Base-by-base conservation (phyloP, 257 asterid genomes). In the Dorcoceras hygrometricum region DNA sequence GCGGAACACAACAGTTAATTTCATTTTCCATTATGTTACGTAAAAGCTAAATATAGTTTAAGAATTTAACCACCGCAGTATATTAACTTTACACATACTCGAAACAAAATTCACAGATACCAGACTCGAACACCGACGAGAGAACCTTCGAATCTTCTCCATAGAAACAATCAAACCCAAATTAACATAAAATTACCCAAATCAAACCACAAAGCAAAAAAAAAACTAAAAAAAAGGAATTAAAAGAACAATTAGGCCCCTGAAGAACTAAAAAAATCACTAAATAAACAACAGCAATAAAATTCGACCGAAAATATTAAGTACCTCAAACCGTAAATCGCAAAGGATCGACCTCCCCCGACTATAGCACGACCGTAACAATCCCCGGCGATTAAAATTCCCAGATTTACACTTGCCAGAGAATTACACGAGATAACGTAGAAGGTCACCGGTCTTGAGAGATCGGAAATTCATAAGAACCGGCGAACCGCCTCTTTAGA, bases 261-360 rank as follows among this genome's bases (percentile, higher is more conserved):
- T 22, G 22, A 32, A 65, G 26, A 46, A 46, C 22, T 24, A 29
- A 20, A 31, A 18, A 62, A 57, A 58, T 10, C 39, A 64, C 8
- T 22, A 10, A 29, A 71, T 24, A 46, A 1, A 31, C 43, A 25
- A 54, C 1, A 34, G 57, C 64, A 25, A 8, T 55, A 63, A 2
- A 31, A 63, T 24, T n/a, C 66, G 25, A 53, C 43, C 5, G 16
- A 36, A 43, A 74, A 57, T 57, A 69, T 72, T 76, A 61, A 58
- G 55, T 6, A 63, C 59, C 24, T 10, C 34, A 50, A 73, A 23
- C 53, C 74, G 66, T 67, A 67, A 62, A 74, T 23, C 62, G 25
- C 20, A 31, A 36, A 48, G 57, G 69, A 76, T 62, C 31, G 61
- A 55, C 60, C 66, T 26, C 57, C 55, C 66, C 22, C 7, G 62